Base-by-base conservation (phyloP, 805 yeast species). In the Saccharomycopsis javanensis region DNA sequence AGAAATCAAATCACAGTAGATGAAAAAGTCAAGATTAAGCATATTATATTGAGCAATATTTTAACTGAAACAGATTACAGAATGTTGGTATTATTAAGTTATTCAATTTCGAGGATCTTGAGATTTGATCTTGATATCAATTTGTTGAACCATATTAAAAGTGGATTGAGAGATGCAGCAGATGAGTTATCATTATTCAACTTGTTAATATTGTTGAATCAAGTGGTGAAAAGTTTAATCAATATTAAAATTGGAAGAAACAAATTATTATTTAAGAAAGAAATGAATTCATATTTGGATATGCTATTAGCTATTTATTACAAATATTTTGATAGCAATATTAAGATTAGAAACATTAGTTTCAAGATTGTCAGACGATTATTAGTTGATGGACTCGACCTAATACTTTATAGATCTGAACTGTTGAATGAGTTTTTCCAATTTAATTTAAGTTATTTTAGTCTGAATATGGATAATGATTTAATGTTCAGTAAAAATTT, bases 101-200 rank as follows among this genome's bases (percentile, higher is more conserved):
- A 87, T 62, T 84, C 95, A 0, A 74, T 87, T 5, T 84, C 96
- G 0, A 75, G 84, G 59, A 86, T 94, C 28, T 85, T 87, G 27
- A 72, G 97, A 54, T 74, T 81, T 57, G 99, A 94, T 64, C 94
- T 88, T 67, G 97, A 98, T 0, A 68, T 72, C 1, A 90, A 85
- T 51, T 94, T 94, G 18, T 86, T 94, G 65, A 91, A 86, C 57
- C 83, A 83, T 13, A 60, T 85, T 1, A 3, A 64, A 74, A 20
- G 64, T 85, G 52, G 80, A 16, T 51, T 42, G 18, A 18, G 10
- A 3, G 33, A 74, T 71, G 48, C 48, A 5, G 25, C 2, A 20
- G 28, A 42, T 42, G 28, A 20, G 13, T 57, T 62, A 31, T 53
- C 57, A 45, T 70, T 85, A 8, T 81, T 81, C 66, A 88, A 89